A percentile compares a stretch with the other conserved stretches of the same genome.
phyloP scores from a whole-genome alignment of 768 basidiomycete species.

The Kwoniella heveanensis region DNA sequence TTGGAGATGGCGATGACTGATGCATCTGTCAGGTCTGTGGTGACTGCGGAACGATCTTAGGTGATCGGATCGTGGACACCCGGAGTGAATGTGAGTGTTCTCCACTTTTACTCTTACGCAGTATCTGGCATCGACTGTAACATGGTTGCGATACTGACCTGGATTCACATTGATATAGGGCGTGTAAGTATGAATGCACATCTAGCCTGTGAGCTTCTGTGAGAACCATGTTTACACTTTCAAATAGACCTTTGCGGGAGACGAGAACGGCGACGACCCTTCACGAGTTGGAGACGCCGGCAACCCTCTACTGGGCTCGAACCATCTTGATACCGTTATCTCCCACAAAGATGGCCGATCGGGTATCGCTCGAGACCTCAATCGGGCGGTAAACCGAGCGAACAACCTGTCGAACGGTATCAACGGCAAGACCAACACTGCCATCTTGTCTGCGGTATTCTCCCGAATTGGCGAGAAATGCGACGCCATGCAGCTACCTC shows the following conservation, averaged over 20 bases:
- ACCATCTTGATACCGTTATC: slow-evolving; percentile 91
- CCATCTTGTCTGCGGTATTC: slow-evolving; percentile 79
- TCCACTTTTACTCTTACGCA: background rate
- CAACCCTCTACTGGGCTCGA: slow-evolving; percentile 92
- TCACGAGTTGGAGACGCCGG: slow-evolving; percentile 98
- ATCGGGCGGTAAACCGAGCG: slow-evolving; percentile 79
- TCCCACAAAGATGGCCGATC: slow-evolving; percentile 93
- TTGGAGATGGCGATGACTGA: background rate
- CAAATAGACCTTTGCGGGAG: slow-evolving; percentile 91
- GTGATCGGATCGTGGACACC: slow-evolving; percentile 95
- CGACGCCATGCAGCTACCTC: slow-evolving; percentile 90
- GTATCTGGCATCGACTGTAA: too few species aligned
- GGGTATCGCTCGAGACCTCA: slow-evolving; percentile 85
- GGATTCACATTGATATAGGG: slow-evolving; percentile 18
- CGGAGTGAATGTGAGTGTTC: slow-evolving; percentile 77
- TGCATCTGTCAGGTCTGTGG: slow-evolving; percentile 48
- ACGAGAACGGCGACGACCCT: slow-evolving; percentile 98
- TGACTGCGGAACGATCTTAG: slow-evolving; percentile 73
- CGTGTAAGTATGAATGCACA: slow-evolving; percentile 31
- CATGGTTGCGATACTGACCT: background rate
- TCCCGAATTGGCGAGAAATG: slow-evolving; percentile 91
- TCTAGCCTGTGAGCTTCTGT: background rate
- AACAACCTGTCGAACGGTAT: slow-evolving; percentile 61
- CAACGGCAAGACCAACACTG: slow-evolving; percentile 36
- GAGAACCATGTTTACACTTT: slow-evolving; percentile 5